Evolutionary conservation across 2,329 filamentous ascomycete genomes (phyloP).

Genomic region (Alternaria longipes): DNA sequence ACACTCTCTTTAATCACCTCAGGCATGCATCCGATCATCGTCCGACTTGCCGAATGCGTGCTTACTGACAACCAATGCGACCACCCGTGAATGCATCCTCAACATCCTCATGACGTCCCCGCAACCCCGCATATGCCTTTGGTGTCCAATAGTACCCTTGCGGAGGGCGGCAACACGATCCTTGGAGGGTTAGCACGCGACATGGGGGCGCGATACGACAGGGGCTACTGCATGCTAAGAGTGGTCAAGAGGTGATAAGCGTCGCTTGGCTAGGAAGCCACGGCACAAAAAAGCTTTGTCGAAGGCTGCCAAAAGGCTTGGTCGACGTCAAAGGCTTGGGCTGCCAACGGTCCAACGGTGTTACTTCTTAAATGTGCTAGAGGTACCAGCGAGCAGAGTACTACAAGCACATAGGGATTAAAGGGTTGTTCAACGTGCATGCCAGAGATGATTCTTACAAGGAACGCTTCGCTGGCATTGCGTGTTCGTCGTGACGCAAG

Average conservation of each 20-base stretch:
- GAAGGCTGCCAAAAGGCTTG: conserved; percentile 22
- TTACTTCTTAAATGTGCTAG: too few species aligned
- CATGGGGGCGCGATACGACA: conserved; percentile 5
- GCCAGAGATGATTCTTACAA: too few species aligned
- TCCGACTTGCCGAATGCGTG: conserved; percentile 1
- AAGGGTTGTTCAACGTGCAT: too few species aligned
- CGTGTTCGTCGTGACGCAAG: too few species aligned
- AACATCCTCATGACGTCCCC: conserved; percentile 24
- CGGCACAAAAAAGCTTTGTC: conserved; percentile 28
- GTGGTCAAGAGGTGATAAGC: conserved; percentile 28
- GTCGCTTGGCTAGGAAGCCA: conserved; percentile 20
- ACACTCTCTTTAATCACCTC: conserved; percentile 7
- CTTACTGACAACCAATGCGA: background rate
- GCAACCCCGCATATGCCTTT: conserved; percentile 13
- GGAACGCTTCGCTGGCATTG: too few species aligned
- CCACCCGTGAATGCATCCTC: conserved; percentile 14
- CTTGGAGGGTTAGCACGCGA: background rate
- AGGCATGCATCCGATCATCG: conserved; percentile 5
- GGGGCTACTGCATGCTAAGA: conserved; percentile 12
- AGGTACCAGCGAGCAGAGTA: too few species aligned
- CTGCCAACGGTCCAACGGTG: background rate
- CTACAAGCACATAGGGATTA: too few species aligned
- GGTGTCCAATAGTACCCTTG: conserved; percentile 9
- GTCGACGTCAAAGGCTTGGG: conserved; percentile 4
- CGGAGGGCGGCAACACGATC: background rate